Evolutionary conservation across 1,139 yeast genomes (phyloP).

Genomic region (Sugiyamaella sp.): DNA sequence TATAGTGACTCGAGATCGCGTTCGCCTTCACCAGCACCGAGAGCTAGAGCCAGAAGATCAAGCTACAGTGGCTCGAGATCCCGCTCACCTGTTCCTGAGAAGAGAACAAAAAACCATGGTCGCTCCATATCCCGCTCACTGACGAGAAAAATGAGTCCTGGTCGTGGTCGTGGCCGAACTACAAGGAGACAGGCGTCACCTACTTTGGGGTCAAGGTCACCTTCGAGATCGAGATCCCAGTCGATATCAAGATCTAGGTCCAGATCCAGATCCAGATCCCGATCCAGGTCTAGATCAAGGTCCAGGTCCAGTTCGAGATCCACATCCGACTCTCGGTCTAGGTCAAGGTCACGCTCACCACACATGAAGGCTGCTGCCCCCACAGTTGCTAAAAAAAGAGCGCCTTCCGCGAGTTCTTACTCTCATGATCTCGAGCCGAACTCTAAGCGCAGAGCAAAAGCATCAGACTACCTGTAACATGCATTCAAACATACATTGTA

Average conservation of each 20-base stretch:
- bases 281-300: not conserved
- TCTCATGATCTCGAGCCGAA: not conserved
- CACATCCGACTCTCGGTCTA: not conserved
- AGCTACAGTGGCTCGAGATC: too few relatives aligned
- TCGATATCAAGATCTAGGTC: too few relatives aligned
- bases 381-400: not conserved
- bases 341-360: not conserved
- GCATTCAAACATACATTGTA: constrained; percentile 1
- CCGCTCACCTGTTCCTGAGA: too few relatives aligned
- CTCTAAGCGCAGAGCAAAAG: constrained; percentile 23
- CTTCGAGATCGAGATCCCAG: not conserved
- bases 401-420: not conserved
- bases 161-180: not conserved
- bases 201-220: not conserved
- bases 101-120: too few relatives aligned
- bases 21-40: constrained; percentile 13
- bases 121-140: constrained; percentile 1
- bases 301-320: not conserved
- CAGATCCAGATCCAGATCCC: not conserved
- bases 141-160: not conserved
- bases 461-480: constrained; percentile 27
- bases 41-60: not conserved
- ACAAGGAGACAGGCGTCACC: not conserved
- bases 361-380: too few relatives aligned
- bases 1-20: constrained; percentile 27